A percentile compares a stretch with the other conserved stretches of the same genome.
These are phyloP conservation scores for Suillus clintonianus DNA, from an alignment of 768 basidiomycete genomes.

Conservation along the genomic window DNA sequence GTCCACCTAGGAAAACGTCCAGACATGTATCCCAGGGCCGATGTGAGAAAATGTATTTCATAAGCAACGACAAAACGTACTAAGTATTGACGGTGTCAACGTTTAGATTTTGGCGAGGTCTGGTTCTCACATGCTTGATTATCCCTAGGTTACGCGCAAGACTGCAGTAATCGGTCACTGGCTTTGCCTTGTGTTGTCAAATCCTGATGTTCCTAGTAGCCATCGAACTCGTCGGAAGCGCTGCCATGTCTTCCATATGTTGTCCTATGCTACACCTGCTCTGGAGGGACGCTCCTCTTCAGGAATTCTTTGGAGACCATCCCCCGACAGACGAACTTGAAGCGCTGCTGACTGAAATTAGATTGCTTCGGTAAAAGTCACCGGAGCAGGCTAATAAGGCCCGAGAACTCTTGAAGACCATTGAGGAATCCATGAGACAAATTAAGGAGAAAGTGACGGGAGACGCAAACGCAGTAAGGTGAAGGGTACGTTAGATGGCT, in stretches of 20 bases:
- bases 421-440: slow-evolving; percentile 74
- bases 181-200: slow-evolving; percentile 6
- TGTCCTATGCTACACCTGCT: slow-evolving; percentile 48
- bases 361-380: slow-evolving; percentile 49
- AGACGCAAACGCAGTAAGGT: slow-evolving; percentile 67
- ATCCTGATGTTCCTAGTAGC: slow-evolving; percentile 7
- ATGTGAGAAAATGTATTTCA: slow-evolving; percentile 25
- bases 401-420: slow-evolving; percentile 67
- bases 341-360: slow-evolving; percentile 61
- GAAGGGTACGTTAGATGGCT: slow-evolving; percentile 43
- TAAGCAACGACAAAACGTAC: slow-evolving; percentile 26
- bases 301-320: slow-evolving; percentile 64
- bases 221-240: slow-evolving; percentile 19
- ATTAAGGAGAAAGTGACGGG: slow-evolving; percentile 76
- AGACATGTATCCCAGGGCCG: neutral
- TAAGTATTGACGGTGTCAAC: slow-evolving; percentile 21
- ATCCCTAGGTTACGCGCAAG: slow-evolving; percentile 16
- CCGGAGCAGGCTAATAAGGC: slow-evolving; percentile 72
- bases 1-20: neutral
- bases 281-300: slow-evolving; percentile 57
- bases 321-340: slow-evolving; percentile 72
- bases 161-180: slow-evolving; percentile 9
- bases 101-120: slow-evolving; percentile 19
- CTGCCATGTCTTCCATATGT: slow-evolving; percentile 63
- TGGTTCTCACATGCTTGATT: slow-evolving; percentile 21